Evolutionary conservation across 441 rosid species (phyloP), one percentile per base, ranked within the genome.

Genomic region (Omphalea diandra): DNA sequence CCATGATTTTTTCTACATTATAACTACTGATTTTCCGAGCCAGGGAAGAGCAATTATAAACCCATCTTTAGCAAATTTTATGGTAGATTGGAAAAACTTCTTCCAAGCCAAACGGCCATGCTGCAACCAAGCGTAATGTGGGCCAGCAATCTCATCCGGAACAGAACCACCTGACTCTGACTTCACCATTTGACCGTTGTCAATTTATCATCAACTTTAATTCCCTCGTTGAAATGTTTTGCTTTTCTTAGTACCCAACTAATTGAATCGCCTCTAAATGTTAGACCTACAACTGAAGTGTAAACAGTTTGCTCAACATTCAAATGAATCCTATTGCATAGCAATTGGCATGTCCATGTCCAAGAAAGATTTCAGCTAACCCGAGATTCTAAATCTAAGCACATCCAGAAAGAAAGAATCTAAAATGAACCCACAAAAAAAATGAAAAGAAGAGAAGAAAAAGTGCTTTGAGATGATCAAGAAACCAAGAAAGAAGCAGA

Each of bases 61-160:
- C 43, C 97, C 98, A n/a, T 76, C 82, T 73, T 72, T 80, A 31
- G 95, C 95, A 27, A 91, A 83, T 69, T 78, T 66, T 70, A 91
- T 88, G 0, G 98, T 88, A 12, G 97, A 97, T 52, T 83, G 76
- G 75, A 88, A 87, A 87, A 94, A 75, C 0, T 83, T 77, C 72
- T 61, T 89, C 98, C 98, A 94, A 6, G 87, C 67, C 61, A 89
- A 68, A 57, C 90, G 89, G 0, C 98, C 98, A 0, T 91, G 80
- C 49, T 77, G 85, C 74, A 49, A 75, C 98, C 98, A 94, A 40
- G 94, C 98, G 72, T 88, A 81, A 72, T 87, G 83, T 63, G 91
- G 90, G 58, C 97, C 98, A 2, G 97, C 97, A 53, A 94, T 81
- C 86, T 93, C 98, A 38, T 97, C 97, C 0, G 98, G 98, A 71